Evolutionary conservation across 345 rosid species (phyloP), one percentile per base, ranked within the genome.

Genomic region (Angophora floribunda): DNA sequence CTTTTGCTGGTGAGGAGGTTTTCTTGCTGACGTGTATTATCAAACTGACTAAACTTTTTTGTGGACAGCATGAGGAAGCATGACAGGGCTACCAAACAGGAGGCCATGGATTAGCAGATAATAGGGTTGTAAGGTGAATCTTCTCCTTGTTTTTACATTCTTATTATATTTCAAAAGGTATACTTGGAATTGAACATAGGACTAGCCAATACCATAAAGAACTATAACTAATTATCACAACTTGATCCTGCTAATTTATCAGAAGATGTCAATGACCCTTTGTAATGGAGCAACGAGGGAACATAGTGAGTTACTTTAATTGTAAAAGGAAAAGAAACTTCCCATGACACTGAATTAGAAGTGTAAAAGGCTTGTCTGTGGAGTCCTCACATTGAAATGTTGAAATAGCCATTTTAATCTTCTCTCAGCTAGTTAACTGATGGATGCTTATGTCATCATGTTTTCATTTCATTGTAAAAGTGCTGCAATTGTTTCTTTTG

Each of bases 41-140:
- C 65, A 57, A 24, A 57, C 65, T 24, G 44, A 67, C 79, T 13
- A 8, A 67, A 30, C 44, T 7, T 30, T 67, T 30, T 30, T 2
- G 21, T 10, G 2, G 87, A 53, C 93, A 97, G 99, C 91, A 95
- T 96, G 99, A 94, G 95, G 91, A 98, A 96, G 91, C 99, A 97
- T 92, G 99, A 95, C 92, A 93, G 98, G 88, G 98, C 99, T 88
- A 96, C 98, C 78, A 97, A 96, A 93, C 99, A 96, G 57, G 99
- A 96, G 90, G 99, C 99, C 89, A 97, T 95, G 99, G 99, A 97
- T 93, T 98, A 96, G 93, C 99, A 97, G 93, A 94, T 97, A 11
- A 97, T 97, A 94, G 99, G 85, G 93, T 97, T 86, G 99, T 67
- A 96, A 97, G 99, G 99, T 96, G 89, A 30, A 15, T 30, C 8